These are phyloP conservation scores for Citrus glauca DNA, from an alignment of 345 rosid genomes.

Conservation along the genomic window DNA sequence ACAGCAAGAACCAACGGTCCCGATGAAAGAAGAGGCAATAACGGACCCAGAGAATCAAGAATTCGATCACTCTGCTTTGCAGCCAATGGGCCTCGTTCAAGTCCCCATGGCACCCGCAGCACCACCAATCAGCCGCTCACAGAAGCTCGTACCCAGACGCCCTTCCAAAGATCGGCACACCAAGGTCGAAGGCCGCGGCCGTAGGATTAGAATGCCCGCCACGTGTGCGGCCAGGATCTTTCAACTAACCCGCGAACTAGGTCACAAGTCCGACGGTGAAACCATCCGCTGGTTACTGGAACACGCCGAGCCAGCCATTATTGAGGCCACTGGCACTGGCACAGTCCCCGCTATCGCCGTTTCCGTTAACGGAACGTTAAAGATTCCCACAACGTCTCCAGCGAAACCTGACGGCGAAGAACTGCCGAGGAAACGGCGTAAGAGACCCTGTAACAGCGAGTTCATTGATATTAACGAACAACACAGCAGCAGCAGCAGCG, in stretches of 20 bases:
- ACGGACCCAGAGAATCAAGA: constrained; percentile 24
- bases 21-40: constrained; percentile 38
- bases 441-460: constrained; percentile 42
- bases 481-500: neutral
- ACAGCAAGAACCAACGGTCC: constrained; percentile 14
- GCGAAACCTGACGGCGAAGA: constrained; percentile 25
- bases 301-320: constrained; percentile 67
- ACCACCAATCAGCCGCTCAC: constrained; percentile 8
- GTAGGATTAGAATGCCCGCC: constrained; percentile 72
- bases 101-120: constrained; percentile 8
- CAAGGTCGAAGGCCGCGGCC: constrained; percentile 86
- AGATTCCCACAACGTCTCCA: constrained; percentile 52
- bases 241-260: constrained; percentile 73
- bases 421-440: constrained; percentile 39
- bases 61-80: constrained; percentile 13
- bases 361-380: constrained; percentile 61
- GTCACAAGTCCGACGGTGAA: constrained; percentile 79
- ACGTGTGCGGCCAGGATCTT: constrained; percentile 79
- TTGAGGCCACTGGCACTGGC: constrained; percentile 72
- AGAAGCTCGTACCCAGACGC: constrained; percentile 26
- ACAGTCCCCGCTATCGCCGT: constrained; percentile 83
- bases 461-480: constrained; percentile 40
- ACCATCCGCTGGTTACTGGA: constrained; percentile 71
- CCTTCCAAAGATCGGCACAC: constrained; percentile 74
- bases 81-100: constrained; percentile 10